Base-by-base conservation (phyloP, 257 asterid genomes). In the Lithospermum erythrorhizon region DNA sequence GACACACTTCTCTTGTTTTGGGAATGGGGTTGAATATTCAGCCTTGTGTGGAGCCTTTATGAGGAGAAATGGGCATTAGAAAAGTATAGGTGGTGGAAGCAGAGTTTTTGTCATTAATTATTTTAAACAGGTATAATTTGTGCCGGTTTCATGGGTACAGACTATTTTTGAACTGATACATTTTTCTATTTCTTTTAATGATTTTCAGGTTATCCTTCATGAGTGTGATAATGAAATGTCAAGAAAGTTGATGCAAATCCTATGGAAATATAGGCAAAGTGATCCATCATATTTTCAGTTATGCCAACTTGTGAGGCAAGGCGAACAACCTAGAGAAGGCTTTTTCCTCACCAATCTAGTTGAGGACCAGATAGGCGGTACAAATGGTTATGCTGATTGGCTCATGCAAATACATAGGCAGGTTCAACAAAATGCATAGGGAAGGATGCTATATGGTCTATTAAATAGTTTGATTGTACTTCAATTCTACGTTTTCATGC, bases 281-380 rank as follows among this genome's bases (percentile, higher is more conserved):
- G 94, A 87, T 67, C 90, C 76, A 0, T 81, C 95, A 8, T 83
- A 83, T 72, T 87, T 61, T 76, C 95, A 87, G 76, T 75, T 80
- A 19, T 76, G 86, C 66, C 89, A 83, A 76, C 82, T 85, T 23
- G 89, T 90, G 82, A 82, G 94, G 78, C 97, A 90, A 82, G 96
- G 95, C 18, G 97, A 90, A 73, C 94, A 85, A 62, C 97, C 96
- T 0, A 85, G 96, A 70, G 97, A 90, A 87, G 87, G 89, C 47
- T 85, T 78, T 75, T 73, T 83, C 71, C 72, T 87, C 65, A 64
- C 85, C 20, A 83, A 85, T 76, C 81, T 90, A 18, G 84, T 87
- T 15, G 97, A 90, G 81, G 96, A 90, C 78, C 87, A 79, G 68
- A 63, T 57, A 63, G 87, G 89, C 56, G 95, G 95, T 61, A 81